Evolutionary conservation across 768 basidiomycete species (phyloP).

Genomic region (Chalciporus sphaerocephalus): DNA sequence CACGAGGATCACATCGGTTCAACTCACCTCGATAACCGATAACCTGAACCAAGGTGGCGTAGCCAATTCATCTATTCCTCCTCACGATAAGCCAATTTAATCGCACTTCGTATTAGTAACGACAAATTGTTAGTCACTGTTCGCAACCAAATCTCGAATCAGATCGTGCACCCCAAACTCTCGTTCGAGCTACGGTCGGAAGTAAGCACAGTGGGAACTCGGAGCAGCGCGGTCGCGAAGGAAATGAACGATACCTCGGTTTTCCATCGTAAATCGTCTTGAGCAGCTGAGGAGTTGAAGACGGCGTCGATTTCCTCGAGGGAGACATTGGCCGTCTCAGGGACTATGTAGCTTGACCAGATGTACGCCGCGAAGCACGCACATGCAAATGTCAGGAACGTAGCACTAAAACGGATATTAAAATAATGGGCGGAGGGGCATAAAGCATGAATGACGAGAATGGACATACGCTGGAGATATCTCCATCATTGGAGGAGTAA

Average conservation of each 20-base stretch:
- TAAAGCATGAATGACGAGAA: background rate
- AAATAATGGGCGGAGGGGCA: background rate
- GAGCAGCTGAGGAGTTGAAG: constrained; percentile 56
- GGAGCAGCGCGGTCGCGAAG: background rate
- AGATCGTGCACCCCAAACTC: constrained; percentile 50
- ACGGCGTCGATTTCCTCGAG: constrained; percentile 73
- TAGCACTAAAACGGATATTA: constrained; percentile 39
- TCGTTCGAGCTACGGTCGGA: constrained; percentile 47
- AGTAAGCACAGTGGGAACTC: background rate
- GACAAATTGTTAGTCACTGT: constrained; percentile 7
- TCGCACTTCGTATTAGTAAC: background rate
- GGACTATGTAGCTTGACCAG: constrained; percentile 66
- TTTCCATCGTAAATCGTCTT: constrained; percentile 48
- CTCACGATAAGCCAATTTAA: background rate
- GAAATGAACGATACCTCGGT: constrained; percentile 40
- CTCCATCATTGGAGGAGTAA: constrained; percentile 65
- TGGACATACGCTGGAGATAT: constrained; percentile 50
- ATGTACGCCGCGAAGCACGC: constrained; percentile 65
- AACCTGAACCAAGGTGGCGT: too few species aligned
- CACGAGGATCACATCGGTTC: background rate
- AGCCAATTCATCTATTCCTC: background rate
- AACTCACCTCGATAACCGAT: background rate
- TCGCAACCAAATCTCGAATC: constrained; percentile 35
- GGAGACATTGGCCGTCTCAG: constrained; percentile 74
- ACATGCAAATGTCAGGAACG: constrained; percentile 63